phyloP scores from a whole-genome alignment of 352 stramenopile genomes.

The Globisporangium carolinianum region DNA sequence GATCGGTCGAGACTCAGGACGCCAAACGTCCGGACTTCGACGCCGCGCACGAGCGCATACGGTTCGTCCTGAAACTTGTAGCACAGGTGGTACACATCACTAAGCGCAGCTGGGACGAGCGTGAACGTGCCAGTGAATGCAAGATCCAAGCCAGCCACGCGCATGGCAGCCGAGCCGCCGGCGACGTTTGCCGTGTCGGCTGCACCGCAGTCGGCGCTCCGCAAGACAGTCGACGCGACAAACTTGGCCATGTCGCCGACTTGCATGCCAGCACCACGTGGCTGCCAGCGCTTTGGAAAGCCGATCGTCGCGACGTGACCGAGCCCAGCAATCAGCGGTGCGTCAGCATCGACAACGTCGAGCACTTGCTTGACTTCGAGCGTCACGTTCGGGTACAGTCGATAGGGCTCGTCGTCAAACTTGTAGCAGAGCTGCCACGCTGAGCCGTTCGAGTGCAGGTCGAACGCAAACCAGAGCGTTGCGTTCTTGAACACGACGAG shows the following conservation, averaged over 20 bases:
- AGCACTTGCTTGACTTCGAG: constrained; percentile 52
- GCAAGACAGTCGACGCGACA: constrained; percentile 33
- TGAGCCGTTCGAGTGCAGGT: constrained; percentile 34
- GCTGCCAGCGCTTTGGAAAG: constrained; percentile 39
- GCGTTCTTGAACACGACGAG: constrained; percentile 33
- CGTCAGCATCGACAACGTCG: constrained; percentile 29
- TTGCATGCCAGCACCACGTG: constrained; percentile 38
- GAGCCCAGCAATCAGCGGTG: constrained; percentile 17
- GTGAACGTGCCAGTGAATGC: constrained; percentile 36
- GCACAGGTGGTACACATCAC: constrained; percentile 56
- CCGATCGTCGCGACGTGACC: constrained; percentile 39
- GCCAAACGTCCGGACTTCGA: constrained; percentile 40
- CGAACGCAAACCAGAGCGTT: constrained; percentile 48
- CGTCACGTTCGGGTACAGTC: constrained; percentile 29
- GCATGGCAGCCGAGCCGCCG: constrained; percentile 30
- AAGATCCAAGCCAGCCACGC: constrained; percentile 13
- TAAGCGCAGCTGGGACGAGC: constrained; percentile 23
- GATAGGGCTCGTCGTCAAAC: constrained; percentile 46
- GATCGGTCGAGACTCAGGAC: constrained; percentile 33
- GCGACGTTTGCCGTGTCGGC: constrained; percentile 25
- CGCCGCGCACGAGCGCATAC: constrained; percentile 35
- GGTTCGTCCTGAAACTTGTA: constrained; percentile 69
- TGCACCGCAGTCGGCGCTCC: constrained; percentile 41
- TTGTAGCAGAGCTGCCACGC: constrained; percentile 61
- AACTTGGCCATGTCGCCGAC: constrained; percentile 46